Evolutionary conservation across 768 basidiomycete species (phyloP), one percentile per base, ranked within the genome.

Genomic region (Rhodotorula graminis): DNA sequence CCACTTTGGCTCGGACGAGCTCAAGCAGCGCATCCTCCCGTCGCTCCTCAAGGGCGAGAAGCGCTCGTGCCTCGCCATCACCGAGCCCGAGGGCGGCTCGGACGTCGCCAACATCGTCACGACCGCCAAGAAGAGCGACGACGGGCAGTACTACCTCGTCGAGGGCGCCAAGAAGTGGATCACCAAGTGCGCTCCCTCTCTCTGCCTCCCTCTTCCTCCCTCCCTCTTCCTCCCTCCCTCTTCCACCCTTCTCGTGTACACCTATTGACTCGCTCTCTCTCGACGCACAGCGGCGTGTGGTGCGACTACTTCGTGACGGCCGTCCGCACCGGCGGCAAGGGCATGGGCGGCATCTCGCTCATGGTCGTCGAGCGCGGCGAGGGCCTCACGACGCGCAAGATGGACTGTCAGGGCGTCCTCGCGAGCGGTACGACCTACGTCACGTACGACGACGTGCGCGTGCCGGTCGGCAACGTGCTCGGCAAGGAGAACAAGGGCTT

Each of bases 401-500:
- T 76, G 59, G 64, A 73, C 6, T 71, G 69, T 67, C 65, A 72
- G 52, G 78, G 79, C n/a, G 76, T 80, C 18, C 49, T 64, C 29
- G 67, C 77, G 9, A 65, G 66, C 18, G 79, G 79, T 1, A 76
- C 75, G 31, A 72, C 74, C 1, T 79, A 72, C 61, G 67, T 80
- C 37, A 65, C 71, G 21, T 66, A 78, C 46, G 71, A 77, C 31
- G 74, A 72, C 46, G 77, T 75, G 31, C 70, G 73, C 42, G 80
- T 80, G 1, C 80, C 80, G 0, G 65, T 73, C 11, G 70, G 61
- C 9, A 80, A 80, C 66, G 40, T 80, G 31, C 66, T 80, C 58
- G 80, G 80, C 25, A 71, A 71, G 61, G 76, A 78, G 53, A 74
- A 76, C 56, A 69, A 77, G 46, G 80, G 80, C 21, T 80, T 80